These are phyloP conservation scores for Phytophthora constricta DNA, from an alignment of 352 stramenopile genomes.

Conservation along the genomic window DNA sequence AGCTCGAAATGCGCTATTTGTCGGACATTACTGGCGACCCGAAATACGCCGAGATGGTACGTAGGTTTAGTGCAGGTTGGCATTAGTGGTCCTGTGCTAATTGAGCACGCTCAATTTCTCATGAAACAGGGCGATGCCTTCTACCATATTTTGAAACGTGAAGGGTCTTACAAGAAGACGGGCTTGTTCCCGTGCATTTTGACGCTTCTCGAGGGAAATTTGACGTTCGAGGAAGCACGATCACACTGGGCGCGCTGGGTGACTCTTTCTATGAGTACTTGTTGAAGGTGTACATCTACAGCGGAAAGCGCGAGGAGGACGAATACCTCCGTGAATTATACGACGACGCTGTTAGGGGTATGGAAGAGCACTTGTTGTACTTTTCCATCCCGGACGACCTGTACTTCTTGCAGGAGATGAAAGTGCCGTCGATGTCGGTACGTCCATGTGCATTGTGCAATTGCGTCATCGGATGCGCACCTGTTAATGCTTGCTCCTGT, in stretches of 20 bases:
- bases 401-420: constrained; percentile 75
- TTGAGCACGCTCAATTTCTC: constrained; percentile 7
- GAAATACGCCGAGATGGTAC: constrained; percentile 73
- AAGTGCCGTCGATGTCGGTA: constrained; percentile 55
- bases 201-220: too few species aligned
- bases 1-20: constrained; percentile 85
- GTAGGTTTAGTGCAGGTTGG: neutral
- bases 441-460: constrained; percentile 14
- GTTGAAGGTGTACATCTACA: constrained; percentile 98
- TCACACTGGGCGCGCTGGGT: constrained; percentile 94
- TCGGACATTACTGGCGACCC: constrained; percentile 78
- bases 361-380: constrained; percentile 92
- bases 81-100: neutral
- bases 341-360: constrained; percentile 93
- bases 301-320: constrained; percentile 77
- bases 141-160: constrained; percentile 73
- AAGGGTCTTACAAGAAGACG: too few species aligned
- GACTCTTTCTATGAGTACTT: constrained; percentile 99
- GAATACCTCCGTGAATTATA: constrained; percentile 89
- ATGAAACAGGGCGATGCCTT: constrained; percentile 73
- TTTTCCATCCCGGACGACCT: constrained; percentile 64
- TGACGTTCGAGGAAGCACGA: too few species aligned
- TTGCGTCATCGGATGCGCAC: neutral
- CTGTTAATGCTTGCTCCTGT: constrained; percentile 10
- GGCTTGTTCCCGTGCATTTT: too few species aligned